Evolutionary conservation across 306 rosid species (phyloP).

Genomic region (Casuarina glauca): DNA sequence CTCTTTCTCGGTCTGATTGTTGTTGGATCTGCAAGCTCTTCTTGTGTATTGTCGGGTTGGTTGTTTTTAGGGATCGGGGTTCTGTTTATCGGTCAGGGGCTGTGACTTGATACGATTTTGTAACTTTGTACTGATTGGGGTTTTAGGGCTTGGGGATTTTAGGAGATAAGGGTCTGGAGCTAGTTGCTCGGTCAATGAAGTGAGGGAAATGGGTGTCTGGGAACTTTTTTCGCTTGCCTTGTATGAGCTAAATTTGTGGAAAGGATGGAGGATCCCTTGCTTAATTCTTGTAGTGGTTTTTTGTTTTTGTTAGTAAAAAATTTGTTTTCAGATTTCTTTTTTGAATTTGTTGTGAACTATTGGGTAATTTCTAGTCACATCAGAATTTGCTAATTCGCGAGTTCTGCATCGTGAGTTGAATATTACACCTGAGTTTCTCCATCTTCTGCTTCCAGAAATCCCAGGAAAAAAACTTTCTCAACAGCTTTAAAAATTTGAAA

Average conservation of each 20-base stretch:
- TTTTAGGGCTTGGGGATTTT: neutral
- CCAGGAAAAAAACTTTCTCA: neutral
- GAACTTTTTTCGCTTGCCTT: slow-evolving; percentile 10
- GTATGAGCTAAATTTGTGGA: slow-evolving; percentile 6
- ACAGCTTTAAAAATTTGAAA: neutral
- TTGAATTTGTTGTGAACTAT: neutral
- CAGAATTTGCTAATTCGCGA: neutral
- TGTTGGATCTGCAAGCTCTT: slow-evolving; percentile 19
- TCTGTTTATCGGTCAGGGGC: neutral
- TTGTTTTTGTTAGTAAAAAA: neutral
- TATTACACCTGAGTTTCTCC: neutral
- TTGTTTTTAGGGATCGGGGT: slow-evolving; percentile 20
- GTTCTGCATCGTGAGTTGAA: neutral
- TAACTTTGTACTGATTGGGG: neutral
- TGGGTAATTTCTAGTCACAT: neutral
- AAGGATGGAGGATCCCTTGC: slow-evolving; percentile 19
- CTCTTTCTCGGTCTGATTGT: slow-evolving; percentile 4
- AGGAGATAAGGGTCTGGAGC: neutral
- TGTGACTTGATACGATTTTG: slow-evolving; percentile 2
- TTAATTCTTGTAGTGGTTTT: slow-evolving; percentile 6
- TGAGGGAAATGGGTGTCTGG: neutral
- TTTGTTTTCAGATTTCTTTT: neutral
- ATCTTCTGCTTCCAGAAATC: neutral
- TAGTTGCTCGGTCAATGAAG: slow-evolving; percentile 12
- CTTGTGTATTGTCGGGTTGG: neutral